Base-by-base conservation (phyloP, 805 yeast species). In the Candida maltosa region DNA sequence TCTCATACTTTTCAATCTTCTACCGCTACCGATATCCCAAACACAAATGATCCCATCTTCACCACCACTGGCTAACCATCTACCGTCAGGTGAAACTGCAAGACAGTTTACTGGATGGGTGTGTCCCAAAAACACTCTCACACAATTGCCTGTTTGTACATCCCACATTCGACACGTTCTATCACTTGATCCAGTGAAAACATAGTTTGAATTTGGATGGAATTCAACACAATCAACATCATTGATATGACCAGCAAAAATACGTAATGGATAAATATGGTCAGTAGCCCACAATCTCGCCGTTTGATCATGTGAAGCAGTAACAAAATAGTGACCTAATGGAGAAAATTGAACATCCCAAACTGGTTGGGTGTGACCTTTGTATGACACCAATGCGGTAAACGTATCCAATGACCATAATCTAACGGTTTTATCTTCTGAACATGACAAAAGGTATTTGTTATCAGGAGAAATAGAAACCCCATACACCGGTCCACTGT, bases 81-180 rank as follows among this genome's bases (percentile, higher is more conserved):
- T 73, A 3, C 99, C 99, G 65, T 93, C 97, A 0, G 97, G 97
- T 1, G 96, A 83, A 6, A 87, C 95, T 0, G 95, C 88, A 46
- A 87, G 65, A 14, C 88, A 74, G 43, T 86, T 83, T 16, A 93
- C 76, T 1, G 97, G 83, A n/a, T 89, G 88, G 2, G 88, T 78
- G 51, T 89, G 97, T 1, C 96, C 97, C 58, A 87, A 77, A 58
- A 93, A 91, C 7, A 93, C 80, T 43, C 99, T 75, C 19, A 89
- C 97, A 26, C 94, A 80, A 45, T 79, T 81, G 26, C 98, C 99
- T 27, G 80, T 75, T 24, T 80, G 76, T 17, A 93, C 80, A 58
- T 93, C 98, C 99, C 99, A 93, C 97, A 93, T 89, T 44, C 98
- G 74, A 52, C 94, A 83, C 0, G 97, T 87, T 62, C 88, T 87